Evolutionary conservation across 345 rosid species (phyloP).

Genomic region (Salix udensis): DNA sequence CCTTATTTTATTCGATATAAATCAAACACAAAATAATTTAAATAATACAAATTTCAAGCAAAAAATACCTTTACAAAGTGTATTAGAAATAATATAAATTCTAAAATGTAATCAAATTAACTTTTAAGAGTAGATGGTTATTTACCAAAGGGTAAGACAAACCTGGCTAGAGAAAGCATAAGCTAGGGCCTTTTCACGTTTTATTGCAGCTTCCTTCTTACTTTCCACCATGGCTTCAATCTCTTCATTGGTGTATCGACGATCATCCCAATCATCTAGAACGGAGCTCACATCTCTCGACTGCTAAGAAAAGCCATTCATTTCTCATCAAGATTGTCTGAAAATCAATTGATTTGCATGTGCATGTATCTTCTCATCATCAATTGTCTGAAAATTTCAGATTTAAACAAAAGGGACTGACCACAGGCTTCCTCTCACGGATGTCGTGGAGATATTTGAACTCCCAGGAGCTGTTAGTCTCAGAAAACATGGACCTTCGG

Average conservation of each 20-base stretch:
- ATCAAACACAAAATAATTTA: no score
- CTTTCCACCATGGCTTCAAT: conserved; percentile 32
- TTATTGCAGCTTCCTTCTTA: conserved; percentile 23
- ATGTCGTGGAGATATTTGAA: conserved; percentile 12
- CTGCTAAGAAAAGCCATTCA: not conserved
- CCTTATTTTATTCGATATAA: no score
- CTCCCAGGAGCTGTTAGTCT: conserved; percentile 15
- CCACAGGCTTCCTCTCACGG: conserved; percentile 14
- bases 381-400: not conserved
- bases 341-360: not conserved
- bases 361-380: not conserved
- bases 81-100: no score
- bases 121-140: no score
- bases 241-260: conserved; percentile 36
- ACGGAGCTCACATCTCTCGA: conserved; percentile 19
- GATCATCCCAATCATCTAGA: conserved; percentile 28
- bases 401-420: not conserved
- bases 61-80: no score
- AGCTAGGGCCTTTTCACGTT: conserved; percentile 25
- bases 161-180: conserved; percentile 59
- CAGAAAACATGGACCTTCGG: conserved; percentile 23
- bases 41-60: no score
- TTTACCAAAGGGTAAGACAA: not conserved
- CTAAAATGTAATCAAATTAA: no score
- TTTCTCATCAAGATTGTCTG: no score